Conservation (phyloP, 768 basidiomycete genomes). For the Coprinopsis cinerea region DNA sequence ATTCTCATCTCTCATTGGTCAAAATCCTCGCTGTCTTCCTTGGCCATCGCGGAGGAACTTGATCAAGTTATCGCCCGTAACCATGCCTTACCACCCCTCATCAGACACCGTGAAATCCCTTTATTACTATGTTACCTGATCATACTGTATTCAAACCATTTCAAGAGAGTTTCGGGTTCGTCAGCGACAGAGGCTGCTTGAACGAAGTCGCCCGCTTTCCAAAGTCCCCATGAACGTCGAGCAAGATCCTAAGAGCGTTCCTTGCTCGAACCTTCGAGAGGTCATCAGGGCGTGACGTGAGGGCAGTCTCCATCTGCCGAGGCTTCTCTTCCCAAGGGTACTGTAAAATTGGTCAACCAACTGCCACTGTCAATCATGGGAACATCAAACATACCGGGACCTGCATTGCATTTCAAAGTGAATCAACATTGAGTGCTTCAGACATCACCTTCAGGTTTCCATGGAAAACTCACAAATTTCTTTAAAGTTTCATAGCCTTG, state of each 20-base stretch:
- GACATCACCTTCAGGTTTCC: too few relatives aligned
- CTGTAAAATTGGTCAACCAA: conserved; percentile 33
- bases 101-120: conserved; percentile 7
- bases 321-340: conserved; percentile 78
- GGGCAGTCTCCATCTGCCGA: conserved; percentile 60
- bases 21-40: not conserved
- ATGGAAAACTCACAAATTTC: conserved; percentile 30
- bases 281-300: conserved; percentile 72
- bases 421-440: too few relatives aligned
- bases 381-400: conserved; percentile 37
- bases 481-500: conserved; percentile 44
- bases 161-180: conserved; percentile 34
- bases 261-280: conserved; percentile 85
- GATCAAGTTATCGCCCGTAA: conserved; percentile 9
- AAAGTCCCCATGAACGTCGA: conserved; percentile 90
- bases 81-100: conserved; percentile 15
- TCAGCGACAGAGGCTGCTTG: conserved; percentile 32
- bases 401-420: conserved; percentile 26
- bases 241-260: conserved; percentile 88
- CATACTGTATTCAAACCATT: conserved; percentile 7
- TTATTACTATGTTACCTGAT: conserved; percentile 15
- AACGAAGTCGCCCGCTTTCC: conserved; percentile 50
- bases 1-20: conserved; percentile 17
- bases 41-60: conserved; percentile 15
- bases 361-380: conserved; percentile 18